Evolutionary conservation across 345 rosid species (phyloP), one percentile per base, ranked within the genome.

Genomic region (Boechera retrofracta): DNA sequence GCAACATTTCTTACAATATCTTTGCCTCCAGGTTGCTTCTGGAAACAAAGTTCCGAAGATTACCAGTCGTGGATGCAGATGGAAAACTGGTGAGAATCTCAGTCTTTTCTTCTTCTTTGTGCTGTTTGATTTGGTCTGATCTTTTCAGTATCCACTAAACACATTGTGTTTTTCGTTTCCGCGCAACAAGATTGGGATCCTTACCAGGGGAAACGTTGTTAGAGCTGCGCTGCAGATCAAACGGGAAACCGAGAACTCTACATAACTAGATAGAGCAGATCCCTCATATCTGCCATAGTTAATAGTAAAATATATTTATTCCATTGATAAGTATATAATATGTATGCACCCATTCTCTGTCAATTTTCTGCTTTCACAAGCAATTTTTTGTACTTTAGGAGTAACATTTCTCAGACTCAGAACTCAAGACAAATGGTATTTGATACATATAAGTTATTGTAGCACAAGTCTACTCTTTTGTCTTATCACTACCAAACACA

Each of bases 41-140:
- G 5, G 93, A 92, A 82, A 92, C 98, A 2, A 94, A 94, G 74
- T 91, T 84, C 78, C 95, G 86, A 58, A 82, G 97, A 69, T 82
- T 94, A 74, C 97, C 97, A 10, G 97, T 94, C 18, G 98, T 94
- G 57, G 89, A 88, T 67, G 58, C 79, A 33, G 73, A 87, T 54
- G 97, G 97, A 31, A 88, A 84, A 64, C 88, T 92, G 87, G 98
- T 94, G 79, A 85, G 52, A 45, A 35, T 36, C 67, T 47, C 36
- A 12, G 29, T 64, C 59, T 45, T 48, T 18, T 11, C 21, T 4
- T 41, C 15, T 36, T 31, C 39, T 49, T 16, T 29, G 39, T 48
- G 29, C 64, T 15, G 15, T 36, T 61, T 64, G 6, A 29, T 62
- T 51, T 39, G 26, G 64, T 28, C 76, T 69, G 11, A 42, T 39